Evolutionary conservation across 805 yeast species (phyloP), one percentile per base, ranked within the genome.

Genomic region (Lachancea quebecensis): DNA sequence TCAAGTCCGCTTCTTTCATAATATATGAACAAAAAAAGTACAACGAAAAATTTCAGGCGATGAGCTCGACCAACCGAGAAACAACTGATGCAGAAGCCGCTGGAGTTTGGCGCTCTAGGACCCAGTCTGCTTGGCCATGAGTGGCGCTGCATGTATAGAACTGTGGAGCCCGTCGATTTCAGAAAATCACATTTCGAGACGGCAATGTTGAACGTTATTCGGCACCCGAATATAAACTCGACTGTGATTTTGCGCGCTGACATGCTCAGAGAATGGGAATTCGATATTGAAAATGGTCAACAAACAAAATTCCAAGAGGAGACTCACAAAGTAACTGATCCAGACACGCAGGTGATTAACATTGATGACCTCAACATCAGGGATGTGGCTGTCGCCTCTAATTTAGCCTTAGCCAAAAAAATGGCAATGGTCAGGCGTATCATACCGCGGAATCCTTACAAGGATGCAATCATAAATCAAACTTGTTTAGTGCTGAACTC

Each of bases 201-300:
- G 2, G 96, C 96, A 5, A 83, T 88, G 90, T 64, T 76, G 37
- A 85, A 87, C 62, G 71, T 88, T 49, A 84, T 88, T 44, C 72
- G 75, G 48, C 87, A 86, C 51, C 96, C 96, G 14, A 85, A 89
- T 60, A 85, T 88, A 65, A 91, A 90, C 66, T 90, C 97, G 10
- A 85, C 96, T 0, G 93, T 88, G 31, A 84, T 90, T 30, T 69
- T 91, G 65, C 70, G 98, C 53, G 95, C 97, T 0, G 97, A 91
- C 65, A 78, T 89, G 18, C 60, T 85, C 38, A 69, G 70, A 37
- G 83, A 80, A 52, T 67, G 67, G 45, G 64, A 56, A 6, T 78
- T 70, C 55, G 71, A 67, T 17, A 37, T 46, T 18, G 67, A 32
- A 21, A 31, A 44, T 34, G 34, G 47, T 37, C 27, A 41, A 38